phyloP scores from a whole-genome alignment of 148 eudicot species.

The Cornus suecica region DNA sequence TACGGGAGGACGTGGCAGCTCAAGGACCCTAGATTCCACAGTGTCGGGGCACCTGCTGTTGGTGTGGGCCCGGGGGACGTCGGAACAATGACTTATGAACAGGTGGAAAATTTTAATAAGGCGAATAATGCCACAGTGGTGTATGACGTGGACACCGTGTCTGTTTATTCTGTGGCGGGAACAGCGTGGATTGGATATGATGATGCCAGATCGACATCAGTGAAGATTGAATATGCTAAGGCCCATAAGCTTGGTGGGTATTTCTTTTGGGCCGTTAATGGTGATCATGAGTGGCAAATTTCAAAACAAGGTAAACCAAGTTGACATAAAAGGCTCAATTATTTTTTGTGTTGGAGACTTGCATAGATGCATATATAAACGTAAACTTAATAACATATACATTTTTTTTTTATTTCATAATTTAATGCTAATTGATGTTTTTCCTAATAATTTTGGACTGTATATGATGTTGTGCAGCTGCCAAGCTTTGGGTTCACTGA shows the following conservation, averaged over 20 bases:
- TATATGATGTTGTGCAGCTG: constrained; percentile 14
- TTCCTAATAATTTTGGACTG: neutral
- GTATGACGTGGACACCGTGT: constrained; percentile 32
- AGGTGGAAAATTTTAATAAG: constrained; percentile 27
- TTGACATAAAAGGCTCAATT: neutral
- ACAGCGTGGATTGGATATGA: constrained; percentile 53
- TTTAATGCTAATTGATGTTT: neutral
- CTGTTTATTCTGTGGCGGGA: constrained; percentile 36
- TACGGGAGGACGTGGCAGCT: constrained; percentile 52
- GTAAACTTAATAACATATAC: no score
- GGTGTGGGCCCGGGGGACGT: constrained; percentile 36
- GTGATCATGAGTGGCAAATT: constrained; percentile 38
- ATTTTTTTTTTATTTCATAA: neutral
- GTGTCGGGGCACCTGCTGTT: constrained; percentile 37
- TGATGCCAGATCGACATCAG: constrained; percentile 26
- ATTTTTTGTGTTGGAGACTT: no score
- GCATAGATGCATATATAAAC: neutral
- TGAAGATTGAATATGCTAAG: constrained; percentile 36
- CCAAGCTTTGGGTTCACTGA: constrained; percentile 1
- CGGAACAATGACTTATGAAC: constrained; percentile 22
- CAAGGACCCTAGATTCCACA: constrained; percentile 23
- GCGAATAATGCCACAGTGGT: constrained; percentile 38
- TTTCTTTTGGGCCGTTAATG: constrained; percentile 49
- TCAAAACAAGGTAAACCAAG: constrained; percentile 34
- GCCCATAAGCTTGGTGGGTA: constrained; percentile 35